Conservation (phyloP, 345 rosid genomes). For the Hibiscus tridactylites region DNA sequence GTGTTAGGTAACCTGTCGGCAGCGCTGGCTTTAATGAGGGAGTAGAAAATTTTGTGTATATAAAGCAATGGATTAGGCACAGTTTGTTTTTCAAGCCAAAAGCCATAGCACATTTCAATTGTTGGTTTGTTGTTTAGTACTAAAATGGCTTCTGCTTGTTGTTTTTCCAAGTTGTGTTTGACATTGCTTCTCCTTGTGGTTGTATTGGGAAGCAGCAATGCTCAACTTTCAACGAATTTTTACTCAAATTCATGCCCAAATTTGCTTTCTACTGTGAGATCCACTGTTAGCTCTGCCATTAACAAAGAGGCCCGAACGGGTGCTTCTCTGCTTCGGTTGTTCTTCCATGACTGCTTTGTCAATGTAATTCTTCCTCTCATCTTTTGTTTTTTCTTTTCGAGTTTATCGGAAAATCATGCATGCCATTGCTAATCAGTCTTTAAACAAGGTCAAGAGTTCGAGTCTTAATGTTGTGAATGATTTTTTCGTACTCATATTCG, state of each 20-base stretch:
- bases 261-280: conserved; percentile 38
- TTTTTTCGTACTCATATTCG: too few species aligned
- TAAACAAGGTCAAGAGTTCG: too few species aligned
- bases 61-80: conserved; percentile 19
- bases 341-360: conserved; percentile 92
- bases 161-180: conserved; percentile 13
- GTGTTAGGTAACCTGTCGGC: conserved; percentile 57
- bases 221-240: conserved; percentile 62
- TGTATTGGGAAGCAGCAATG: conserved; percentile 27
- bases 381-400: not conserved
- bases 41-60: conserved; percentile 29
- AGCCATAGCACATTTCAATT: not conserved
- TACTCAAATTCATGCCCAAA: conserved; percentile 65
- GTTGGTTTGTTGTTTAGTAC: not conserved
- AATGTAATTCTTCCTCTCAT: conserved; percentile 35
- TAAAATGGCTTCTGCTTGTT: conserved; percentile 22
- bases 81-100: conserved; percentile 9
- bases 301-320: conserved; percentile 50
- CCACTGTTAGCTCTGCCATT: conserved; percentile 49
- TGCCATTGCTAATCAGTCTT: too few species aligned
- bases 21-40: too few species aligned
- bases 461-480: too few species aligned
- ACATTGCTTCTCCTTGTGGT: conserved; percentile 31
- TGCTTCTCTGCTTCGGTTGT: conserved; percentile 75
- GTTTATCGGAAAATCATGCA: too few species aligned